Evolutionary conservation across 2,329 filamentous ascomycete species (phyloP).

Genomic region (Chaetomiaceae sp.): DNA sequence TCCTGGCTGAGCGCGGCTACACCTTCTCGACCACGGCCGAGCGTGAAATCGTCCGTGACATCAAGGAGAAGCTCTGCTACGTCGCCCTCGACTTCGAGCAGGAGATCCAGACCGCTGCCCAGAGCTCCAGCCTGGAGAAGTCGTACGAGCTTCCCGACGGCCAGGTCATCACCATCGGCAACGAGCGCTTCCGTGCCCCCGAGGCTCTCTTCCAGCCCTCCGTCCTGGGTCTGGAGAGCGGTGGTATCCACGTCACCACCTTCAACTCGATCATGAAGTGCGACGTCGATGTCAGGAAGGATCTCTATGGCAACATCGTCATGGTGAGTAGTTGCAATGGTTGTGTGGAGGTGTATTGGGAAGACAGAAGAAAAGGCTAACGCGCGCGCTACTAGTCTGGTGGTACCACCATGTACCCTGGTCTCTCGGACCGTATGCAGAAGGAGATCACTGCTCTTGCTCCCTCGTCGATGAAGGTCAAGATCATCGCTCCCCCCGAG

Average conservation of each 20-base stretch:
- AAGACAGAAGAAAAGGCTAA: slow-evolving; percentile 29
- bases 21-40: slow-evolving; percentile 99
- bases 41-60: slow-evolving; percentile 99
- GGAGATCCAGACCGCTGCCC: slow-evolving; percentile 99
- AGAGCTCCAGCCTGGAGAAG: slow-evolving; percentile 99
- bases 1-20: slow-evolving; percentile 98
- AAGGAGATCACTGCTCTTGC: slow-evolving; percentile 99
- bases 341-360: not conserved
- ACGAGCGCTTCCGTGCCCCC: slow-evolving; percentile 99
- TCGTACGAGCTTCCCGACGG: slow-evolving; percentile 99
- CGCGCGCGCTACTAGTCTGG: slow-evolving; percentile 65
- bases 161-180: slow-evolving; percentile 99
- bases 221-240: slow-evolving; percentile 95
- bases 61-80: slow-evolving; percentile 99
- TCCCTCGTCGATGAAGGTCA: slow-evolving; percentile 99
- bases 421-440: slow-evolving; percentile 99
- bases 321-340: slow-evolving; percentile 67
- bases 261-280: slow-evolving; percentile 99
- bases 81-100: slow-evolving; percentile 99
- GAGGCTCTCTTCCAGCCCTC: slow-evolving; percentile 99
- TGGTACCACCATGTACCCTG: slow-evolving; percentile 99
- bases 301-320: slow-evolving; percentile 99
- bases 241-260: slow-evolving; percentile 98
- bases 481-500: slow-evolving; percentile 99
- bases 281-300: slow-evolving; percentile 99